Evolutionary conservation across 768 basidiomycete species (phyloP), one percentile per base, ranked within the genome.

Genomic region (Cystofilobasidium macerans): DNA sequence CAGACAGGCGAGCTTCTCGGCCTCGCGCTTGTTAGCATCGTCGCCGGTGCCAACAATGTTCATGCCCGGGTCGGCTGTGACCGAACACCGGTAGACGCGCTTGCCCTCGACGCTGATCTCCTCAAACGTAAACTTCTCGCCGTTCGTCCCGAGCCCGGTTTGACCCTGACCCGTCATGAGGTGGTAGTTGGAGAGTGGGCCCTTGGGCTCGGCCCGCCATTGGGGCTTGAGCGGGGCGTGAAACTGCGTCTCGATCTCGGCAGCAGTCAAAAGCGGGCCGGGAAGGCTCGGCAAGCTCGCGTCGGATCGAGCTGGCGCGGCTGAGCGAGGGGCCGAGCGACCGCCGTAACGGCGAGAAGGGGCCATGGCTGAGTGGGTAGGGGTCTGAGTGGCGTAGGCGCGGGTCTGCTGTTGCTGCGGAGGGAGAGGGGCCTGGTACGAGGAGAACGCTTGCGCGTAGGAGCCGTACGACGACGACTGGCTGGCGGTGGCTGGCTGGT

Each of bases 1-100:
- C 30, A 90, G 76, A 1, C 86, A 85, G 8, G 89, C 88, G n/a
- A 91, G 78, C 73, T 81, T 81, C 70, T 86, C 83, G 0, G 90
- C 85, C 26, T 85, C 80, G 70, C 84, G 85, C 74, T 80, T 84
- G 18, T 76, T 78, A 5, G 73, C 14, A 54, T 79, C 77, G 75
- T 89, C 86, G 9, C 87, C 89, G 3, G 85, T 74, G 11, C 82
- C 88, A 62, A 81, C 71, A 38, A 88, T 73, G 32, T 71, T 72
- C 9, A 69, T 32, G 24, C 63, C 59, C 13, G 59, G 48, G 60
- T 75, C 73, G 22, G 71, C 72, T 13, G 70, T 67, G n/a, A 77
- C 71, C 30, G 73, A 72, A 20, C 70, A 74, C 64, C 78, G 76
- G 77, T 78, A 81, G 20, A 82, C 64, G 58, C 62, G 70, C 64